phyloP scores from a whole-genome alignment of 768 basidiomycete genomes.

The Tulasnella sp. region DNA sequence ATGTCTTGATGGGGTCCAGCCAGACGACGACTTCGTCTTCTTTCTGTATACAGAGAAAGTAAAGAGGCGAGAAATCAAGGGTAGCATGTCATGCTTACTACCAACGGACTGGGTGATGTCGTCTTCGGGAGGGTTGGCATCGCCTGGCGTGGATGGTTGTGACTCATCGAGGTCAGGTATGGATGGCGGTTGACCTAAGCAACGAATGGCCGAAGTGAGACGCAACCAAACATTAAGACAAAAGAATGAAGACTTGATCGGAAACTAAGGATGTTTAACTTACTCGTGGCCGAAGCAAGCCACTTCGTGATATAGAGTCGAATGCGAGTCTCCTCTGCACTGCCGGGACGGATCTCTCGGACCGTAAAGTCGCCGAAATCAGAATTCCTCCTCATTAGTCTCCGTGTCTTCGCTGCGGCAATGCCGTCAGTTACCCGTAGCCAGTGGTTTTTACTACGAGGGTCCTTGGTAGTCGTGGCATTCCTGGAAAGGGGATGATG shows the following conservation, averaged over 20 bases:
- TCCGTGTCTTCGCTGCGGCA: not conserved
- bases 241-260: not conserved
- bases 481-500: not conserved
- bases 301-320: not conserved
- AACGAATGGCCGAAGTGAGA: too few species aligned
- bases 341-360: not conserved
- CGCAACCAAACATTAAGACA: too few species aligned
- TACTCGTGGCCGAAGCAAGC: not conserved
- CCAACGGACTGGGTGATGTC: too few species aligned
- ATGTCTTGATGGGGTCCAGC: too few species aligned
- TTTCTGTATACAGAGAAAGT: too few species aligned
- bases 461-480: not conserved
- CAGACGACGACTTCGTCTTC: too few species aligned
- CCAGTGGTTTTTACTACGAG: not conserved
- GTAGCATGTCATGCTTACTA: too few species aligned
- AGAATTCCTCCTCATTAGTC: not conserved
- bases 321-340: not conserved
- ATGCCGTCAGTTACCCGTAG: not conserved
- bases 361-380: not conserved
- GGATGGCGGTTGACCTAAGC: too few species aligned
- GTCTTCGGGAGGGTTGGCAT: too few species aligned
- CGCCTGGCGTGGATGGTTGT: too few species aligned
- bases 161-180: too few species aligned
- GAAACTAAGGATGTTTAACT: not conserved
- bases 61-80: too few species aligned